Evolutionary conservation across 805 yeast species (phyloP), one percentile per base, ranked within the genome.

Genomic region (Sugiyamaella valdiviana): DNA sequence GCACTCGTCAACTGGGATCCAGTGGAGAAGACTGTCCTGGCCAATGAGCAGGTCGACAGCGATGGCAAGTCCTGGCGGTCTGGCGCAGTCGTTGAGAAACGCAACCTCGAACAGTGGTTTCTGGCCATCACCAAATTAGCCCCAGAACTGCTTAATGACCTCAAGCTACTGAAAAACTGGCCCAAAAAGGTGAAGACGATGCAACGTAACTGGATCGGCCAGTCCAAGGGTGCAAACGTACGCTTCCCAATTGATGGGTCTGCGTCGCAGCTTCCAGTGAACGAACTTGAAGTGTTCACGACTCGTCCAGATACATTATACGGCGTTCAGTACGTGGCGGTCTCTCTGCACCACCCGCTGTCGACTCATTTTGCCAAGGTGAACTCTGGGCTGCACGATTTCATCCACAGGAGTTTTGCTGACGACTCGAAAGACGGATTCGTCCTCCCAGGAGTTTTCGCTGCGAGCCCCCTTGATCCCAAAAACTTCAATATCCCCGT

Each of bases 1-100:
- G 95, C 96, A 0, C 89, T 83, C 57, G 93, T 93, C 51, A 93
- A 93, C 62, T 93, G 99, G 99, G 99, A 93, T 66, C 99, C 99
- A 0, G 78, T 93, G 0, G 99, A 93, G 59, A 78, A 83, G 55
- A 93, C 99, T 0, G 99, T 93, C 1, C 71, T 93, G 51, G 99
- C 99, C 2, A 93, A 85, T 63, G 99, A 93, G 66, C 99, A 93
- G 65, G 97, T 93, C 2, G 99, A 93, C 64, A 64, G 82, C 1
- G 77, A 86, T 40, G 99, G 99, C 0, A 73, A 81, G 48, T 88
- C 97, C 0, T 93, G 99, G 99, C 77, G 99, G 64, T 88, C 96
- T 2, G 99, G 99, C 3, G 99, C 98, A 0, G 51, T 82, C 14
- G 99, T 91, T 0, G 97, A 93, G 64, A 88, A 87, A 65, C 75